Conservation (phyloP, 192 early-diverging fungal genomes). For the Phlyctochytrium arcticum region DNA sequence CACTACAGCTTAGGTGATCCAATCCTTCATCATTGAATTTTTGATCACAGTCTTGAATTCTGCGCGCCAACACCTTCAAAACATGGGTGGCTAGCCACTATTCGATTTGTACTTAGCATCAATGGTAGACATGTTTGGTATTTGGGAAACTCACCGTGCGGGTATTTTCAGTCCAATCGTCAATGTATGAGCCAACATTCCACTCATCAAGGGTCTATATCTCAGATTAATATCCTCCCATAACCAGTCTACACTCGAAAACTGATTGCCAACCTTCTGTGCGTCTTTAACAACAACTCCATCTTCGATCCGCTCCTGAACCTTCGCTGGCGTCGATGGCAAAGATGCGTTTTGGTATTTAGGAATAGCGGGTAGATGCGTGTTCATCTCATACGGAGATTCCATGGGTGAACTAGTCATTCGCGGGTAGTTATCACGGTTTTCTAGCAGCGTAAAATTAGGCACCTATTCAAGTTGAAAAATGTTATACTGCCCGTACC, state of each 20-base stretch:
- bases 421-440: too few relatives aligned
- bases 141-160: slow-evolving; percentile 10
- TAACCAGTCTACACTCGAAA: neutral
- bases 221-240: neutral
- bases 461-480: too few relatives aligned
- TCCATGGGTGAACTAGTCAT: too few relatives aligned
- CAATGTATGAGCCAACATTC: slow-evolving; percentile 26
- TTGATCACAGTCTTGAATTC: slow-evolving; percentile 15
- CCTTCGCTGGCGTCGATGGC: neutral
- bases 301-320: slow-evolving; percentile 26
- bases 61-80: slow-evolving; percentile 16
- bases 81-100: slow-evolving; percentile 29
- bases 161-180: slow-evolving; percentile 33
- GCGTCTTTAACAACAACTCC: slow-evolving; percentile 27
- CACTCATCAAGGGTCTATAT: slow-evolving; percentile 28
- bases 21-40: neutral
- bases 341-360: slow-evolving; percentile 13
- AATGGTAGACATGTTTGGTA: neutral
- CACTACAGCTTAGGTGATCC: slow-evolving; percentile 17
- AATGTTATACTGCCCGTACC: too few relatives aligned
- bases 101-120: too few relatives aligned
- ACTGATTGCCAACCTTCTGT: slow-evolving; percentile 10
- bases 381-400: too few relatives aligned
- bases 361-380: slow-evolving; percentile 6
- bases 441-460: too few relatives aligned